Percentiles rank a stretch among this genome's conserved stretches.
Evolutionary conservation across 495 filamentous ascomycete species (phyloP).

Genomic region (Penicillium atrosanguineum): DNA sequence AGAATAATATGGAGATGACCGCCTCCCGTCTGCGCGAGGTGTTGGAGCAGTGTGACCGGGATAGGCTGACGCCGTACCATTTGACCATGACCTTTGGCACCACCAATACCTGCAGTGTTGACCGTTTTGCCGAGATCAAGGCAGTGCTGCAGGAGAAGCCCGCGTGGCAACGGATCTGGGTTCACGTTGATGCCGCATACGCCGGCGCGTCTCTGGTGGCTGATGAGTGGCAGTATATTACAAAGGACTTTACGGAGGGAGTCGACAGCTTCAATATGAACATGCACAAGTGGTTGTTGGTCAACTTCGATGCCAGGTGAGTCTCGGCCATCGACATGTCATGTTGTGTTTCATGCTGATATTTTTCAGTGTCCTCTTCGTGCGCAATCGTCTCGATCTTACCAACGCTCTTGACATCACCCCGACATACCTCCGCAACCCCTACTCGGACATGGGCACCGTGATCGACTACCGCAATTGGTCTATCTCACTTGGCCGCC

Average conservation of each 20-base stretch:
- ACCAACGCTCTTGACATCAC: slow-evolving; percentile 78
- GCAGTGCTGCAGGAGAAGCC: slow-evolving; percentile 60
- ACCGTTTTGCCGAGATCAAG: slow-evolving; percentile 72
- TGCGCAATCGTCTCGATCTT: slow-evolving; percentile 71
- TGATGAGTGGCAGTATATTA: slow-evolving; percentile 73
- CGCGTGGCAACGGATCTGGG: slow-evolving; percentile 66
- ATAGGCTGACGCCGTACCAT: slow-evolving; percentile 80
- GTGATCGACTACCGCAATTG: slow-evolving; percentile 98
- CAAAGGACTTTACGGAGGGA: slow-evolving; percentile 52
- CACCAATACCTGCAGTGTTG: slow-evolving; percentile 83
- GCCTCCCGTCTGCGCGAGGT: slow-evolving; percentile 55
- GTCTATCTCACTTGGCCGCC: slow-evolving; percentile 91
- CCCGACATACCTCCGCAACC: slow-evolving; percentile 78
- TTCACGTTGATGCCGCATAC: slow-evolving; percentile 96
- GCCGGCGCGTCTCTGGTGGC: slow-evolving; percentile 81
- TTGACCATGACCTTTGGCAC: slow-evolving; percentile 84
- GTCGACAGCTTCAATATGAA: slow-evolving; percentile 94
- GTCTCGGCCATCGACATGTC: not conserved
- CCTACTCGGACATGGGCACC: slow-evolving; percentile 73
- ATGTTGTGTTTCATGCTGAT: not conserved
- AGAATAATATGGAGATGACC: slow-evolving; percentile 70
- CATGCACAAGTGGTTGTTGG: slow-evolving; percentile 97
- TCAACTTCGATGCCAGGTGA: slow-evolving; percentile 85
- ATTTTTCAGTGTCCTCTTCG: slow-evolving; percentile 62
- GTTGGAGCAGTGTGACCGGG: slow-evolving; percentile 58